Percentiles rank a stretch among this genome's conserved stretches.
Conservation (phyloP, 495 filamentous ascomycete species). For the Hypoxylon cercidicola region DNA sequence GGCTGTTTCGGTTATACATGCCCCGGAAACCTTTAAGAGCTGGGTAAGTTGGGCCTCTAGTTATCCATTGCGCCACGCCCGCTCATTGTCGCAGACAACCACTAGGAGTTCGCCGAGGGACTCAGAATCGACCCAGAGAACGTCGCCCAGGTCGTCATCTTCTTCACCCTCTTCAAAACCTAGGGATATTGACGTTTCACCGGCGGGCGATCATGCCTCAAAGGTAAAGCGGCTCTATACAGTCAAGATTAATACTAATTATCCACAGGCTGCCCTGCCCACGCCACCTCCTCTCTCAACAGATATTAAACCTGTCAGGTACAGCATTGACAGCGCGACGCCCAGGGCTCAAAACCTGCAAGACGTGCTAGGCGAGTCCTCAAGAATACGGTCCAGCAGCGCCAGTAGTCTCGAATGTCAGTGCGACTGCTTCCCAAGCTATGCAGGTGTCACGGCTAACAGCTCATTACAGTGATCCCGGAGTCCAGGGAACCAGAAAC, state of each 20-base stretch:
- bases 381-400: slow-evolving; percentile 58
- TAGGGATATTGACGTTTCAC: slow-evolving; percentile 41
- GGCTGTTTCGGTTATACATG: slow-evolving; percentile 87
- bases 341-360: slow-evolving; percentile 86
- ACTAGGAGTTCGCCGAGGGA: slow-evolving; percentile 45
- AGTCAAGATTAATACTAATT: slow-evolving; percentile 36
- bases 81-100: slow-evolving; percentile 46
- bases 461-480: slow-evolving; percentile 56
- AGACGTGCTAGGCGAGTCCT: slow-evolving; percentile 60
- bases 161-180: slow-evolving; percentile 35
- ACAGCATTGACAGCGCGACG: slow-evolving; percentile 75
- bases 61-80: not conserved
- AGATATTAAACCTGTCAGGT: slow-evolving; percentile 69
- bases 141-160: slow-evolving; percentile 34
- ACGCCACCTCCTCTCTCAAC: slow-evolving; percentile 76
- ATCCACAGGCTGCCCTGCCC: slow-evolving; percentile 38
- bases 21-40: slow-evolving; percentile 77
- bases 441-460: slow-evolving; percentile 14
- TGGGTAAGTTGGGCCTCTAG: slow-evolving; percentile 67
- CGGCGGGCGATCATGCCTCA: slow-evolving; percentile 41
- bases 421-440: slow-evolving; percentile 29
- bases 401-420: slow-evolving; percentile 79
- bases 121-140: slow-evolving; percentile 44
- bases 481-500: slow-evolving; percentile 55
- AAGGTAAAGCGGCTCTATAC: slow-evolving; percentile 45